phyloP scores from a whole-genome alignment of 345 rosid species.

The Zanthoxylum bungeanum region DNA sequence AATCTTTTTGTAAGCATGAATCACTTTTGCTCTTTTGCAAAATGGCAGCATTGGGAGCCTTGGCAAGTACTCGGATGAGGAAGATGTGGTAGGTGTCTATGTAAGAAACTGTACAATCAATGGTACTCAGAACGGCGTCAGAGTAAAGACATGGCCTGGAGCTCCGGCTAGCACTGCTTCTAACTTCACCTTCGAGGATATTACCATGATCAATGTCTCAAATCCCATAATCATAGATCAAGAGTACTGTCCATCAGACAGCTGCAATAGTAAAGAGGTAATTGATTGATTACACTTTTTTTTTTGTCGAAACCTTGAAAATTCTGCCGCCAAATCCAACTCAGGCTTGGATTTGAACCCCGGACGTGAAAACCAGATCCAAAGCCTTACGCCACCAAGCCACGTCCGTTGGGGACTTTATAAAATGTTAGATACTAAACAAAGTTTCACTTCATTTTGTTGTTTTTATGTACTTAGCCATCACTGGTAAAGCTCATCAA shows the following conservation, averaged over 20 bases:
- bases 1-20: background rate
- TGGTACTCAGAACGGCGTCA: constrained; percentile 48
- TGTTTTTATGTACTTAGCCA: constrained; percentile 23
- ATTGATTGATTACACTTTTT: too few relatives aligned
- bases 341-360: too few relatives aligned
- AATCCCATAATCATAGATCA: constrained; percentile 60
- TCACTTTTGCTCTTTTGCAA: background rate
- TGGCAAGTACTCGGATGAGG: constrained; percentile 40
- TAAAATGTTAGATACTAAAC: background rate
- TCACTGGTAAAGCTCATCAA: constrained; percentile 44
- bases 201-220: constrained; percentile 43
- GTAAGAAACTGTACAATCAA: constrained; percentile 41
- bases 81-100: constrained; percentile 35
- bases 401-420: too few relatives aligned
- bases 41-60: constrained; percentile 53
- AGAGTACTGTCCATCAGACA: constrained; percentile 41
- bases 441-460: too few relatives aligned
- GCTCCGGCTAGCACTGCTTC: constrained; percentile 32
- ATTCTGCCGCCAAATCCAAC: too few relatives aligned
- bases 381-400: too few relatives aligned
- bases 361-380: too few relatives aligned
- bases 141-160: constrained; percentile 57
- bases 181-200: constrained; percentile 33
- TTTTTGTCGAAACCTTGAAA: too few relatives aligned
- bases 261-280: constrained; percentile 31